phyloP scores from a whole-genome alignment of 179 eudicot species.

The Gypsophila paniculata region DNA sequence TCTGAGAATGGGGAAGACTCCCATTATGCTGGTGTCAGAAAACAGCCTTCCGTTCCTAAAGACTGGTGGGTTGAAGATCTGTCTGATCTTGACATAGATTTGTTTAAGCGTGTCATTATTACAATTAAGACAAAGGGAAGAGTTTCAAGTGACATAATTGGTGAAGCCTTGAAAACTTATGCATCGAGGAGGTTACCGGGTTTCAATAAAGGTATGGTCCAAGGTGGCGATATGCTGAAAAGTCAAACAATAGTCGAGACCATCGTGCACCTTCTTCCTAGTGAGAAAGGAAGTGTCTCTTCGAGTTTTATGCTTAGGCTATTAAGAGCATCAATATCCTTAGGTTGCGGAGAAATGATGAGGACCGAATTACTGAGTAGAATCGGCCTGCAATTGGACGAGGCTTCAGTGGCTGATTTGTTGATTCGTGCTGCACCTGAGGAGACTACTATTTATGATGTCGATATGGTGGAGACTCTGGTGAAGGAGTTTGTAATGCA shows the following conservation, averaged over 20 bases:
- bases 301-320: constrained; percentile 59
- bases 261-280: constrained; percentile 46
- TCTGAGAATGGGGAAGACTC: constrained; percentile 45
- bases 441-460: constrained; percentile 42
- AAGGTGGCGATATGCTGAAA: constrained; percentile 41
- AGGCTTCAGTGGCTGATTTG: constrained; percentile 58
- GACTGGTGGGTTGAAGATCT: constrained; percentile 91
- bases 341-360: constrained; percentile 49
- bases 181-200: constrained; percentile 51
- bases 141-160: constrained; percentile 40
- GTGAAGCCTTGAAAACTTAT: constrained; percentile 56
- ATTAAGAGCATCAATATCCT: constrained; percentile 39
- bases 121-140: constrained; percentile 49
- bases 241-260: constrained; percentile 48
- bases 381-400: constrained; percentile 56
- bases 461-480: constrained; percentile 43
- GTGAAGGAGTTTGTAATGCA: constrained; percentile 57
- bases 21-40: constrained; percentile 45
- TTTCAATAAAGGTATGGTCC: constrained; percentile 42
- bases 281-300: constrained; percentile 43
- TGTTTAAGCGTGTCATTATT: constrained; percentile 50
- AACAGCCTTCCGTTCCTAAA: constrained; percentile 51
- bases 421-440: constrained; percentile 45
- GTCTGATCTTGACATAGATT: constrained; percentile 57
- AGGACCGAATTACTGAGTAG: constrained; percentile 41